phyloP scores from a whole-genome alignment of 106 monocot species.

The Dendrobium catenatum region DNA sequence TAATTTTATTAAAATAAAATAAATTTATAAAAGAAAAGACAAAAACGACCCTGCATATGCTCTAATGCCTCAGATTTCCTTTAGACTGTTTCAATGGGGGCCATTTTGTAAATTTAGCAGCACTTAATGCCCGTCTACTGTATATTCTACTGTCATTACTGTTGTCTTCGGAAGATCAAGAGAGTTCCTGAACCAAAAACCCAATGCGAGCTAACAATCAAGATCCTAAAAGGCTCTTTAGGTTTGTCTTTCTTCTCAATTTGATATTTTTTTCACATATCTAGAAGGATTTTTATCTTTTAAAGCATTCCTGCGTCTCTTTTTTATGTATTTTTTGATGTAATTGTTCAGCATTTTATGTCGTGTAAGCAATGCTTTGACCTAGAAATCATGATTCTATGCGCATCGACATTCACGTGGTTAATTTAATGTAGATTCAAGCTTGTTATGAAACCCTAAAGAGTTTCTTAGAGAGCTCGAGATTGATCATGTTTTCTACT shows the following conservation, averaged over 20 bases:
- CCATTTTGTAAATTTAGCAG: not conserved
- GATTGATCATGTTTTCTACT: not conserved
- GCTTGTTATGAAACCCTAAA: not conserved
- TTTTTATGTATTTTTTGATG: not conserved
- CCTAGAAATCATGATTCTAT: not conserved
- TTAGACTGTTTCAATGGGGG: not conserved
- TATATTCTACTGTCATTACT: not conserved
- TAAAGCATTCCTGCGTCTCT: not conserved
- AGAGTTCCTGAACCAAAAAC: not conserved
- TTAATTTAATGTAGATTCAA: not conserved
- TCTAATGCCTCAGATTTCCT: not conserved
- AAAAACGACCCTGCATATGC: not conserved
- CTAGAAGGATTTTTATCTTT: not conserved
- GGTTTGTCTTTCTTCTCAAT: not conserved
- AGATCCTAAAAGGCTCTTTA: not conserved
- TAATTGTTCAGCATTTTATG: not conserved
- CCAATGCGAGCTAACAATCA: not conserved
- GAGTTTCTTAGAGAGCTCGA: not conserved
- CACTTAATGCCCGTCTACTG: not conserved
- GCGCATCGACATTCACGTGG: not conserved
- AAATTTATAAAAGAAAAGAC: not conserved
- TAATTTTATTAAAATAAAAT: no score
- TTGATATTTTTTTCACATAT: not conserved
- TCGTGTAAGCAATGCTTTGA: not conserved
- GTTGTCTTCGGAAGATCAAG: not conserved